A percentile compares a stretch with the other conserved stretches of the same genome.
These are phyloP conservation scores for Scedosporium apiospermum DNA, from an alignment of 2,329 filamentous ascomycete genomes.

Conservation along the genomic window DNA sequence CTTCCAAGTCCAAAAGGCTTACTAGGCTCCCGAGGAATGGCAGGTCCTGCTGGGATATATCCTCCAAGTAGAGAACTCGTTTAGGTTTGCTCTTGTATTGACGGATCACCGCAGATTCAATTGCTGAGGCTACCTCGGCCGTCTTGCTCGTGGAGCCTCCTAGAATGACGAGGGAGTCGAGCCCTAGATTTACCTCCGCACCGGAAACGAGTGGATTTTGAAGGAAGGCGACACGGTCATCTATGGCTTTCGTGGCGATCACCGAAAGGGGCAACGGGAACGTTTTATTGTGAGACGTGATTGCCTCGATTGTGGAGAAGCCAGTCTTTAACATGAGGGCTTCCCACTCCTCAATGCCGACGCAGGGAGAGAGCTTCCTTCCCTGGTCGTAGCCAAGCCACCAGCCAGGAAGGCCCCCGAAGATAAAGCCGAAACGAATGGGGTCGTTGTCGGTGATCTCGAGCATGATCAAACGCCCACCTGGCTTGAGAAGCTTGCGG, in stretches of 20 bases:
- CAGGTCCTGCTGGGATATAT: conserved; percentile 6
- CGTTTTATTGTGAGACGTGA: not conserved
- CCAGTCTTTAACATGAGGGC: not conserved
- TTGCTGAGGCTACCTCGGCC: not conserved
- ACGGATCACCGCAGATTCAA: not conserved
- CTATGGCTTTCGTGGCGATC: not conserved
- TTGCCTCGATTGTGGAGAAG: not conserved
- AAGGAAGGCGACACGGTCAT: not conserved
- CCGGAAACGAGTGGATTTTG: not conserved
- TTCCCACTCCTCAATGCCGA: not conserved
- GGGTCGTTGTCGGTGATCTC: conserved; percentile 5
- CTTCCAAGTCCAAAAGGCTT: conserved; percentile 10
- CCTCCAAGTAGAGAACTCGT: not conserved
- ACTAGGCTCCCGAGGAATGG: conserved; percentile 12
- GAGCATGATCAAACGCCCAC: conserved; percentile 12
- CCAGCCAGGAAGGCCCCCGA: conserved; percentile 4
- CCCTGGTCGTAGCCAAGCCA: not conserved
- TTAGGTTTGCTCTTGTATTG: not conserved
- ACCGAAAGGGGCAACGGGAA: not conserved
- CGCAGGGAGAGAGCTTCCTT: not conserved
- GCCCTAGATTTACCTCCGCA: not conserved
- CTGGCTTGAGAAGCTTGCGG: conserved; percentile 15
- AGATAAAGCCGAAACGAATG: not conserved
- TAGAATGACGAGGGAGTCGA: not conserved
- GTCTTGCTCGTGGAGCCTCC: not conserved